Evolutionary conservation across 75 land plant species (phyloP).

Genomic region (Chamaecyparis obtusa): DNA sequence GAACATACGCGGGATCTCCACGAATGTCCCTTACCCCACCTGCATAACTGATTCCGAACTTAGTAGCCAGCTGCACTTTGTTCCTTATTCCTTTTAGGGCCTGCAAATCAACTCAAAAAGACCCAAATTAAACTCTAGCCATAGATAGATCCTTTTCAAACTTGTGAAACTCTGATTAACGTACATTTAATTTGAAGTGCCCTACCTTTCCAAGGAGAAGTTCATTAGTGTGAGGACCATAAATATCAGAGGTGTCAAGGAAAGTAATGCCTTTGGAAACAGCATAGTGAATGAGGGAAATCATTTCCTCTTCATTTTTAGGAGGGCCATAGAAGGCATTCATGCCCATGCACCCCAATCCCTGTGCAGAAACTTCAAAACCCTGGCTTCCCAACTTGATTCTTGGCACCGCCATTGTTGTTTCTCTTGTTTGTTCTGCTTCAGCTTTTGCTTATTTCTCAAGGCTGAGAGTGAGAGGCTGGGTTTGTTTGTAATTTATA

Average conservation of each 20-base stretch:
- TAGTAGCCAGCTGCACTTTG: conserved; percentile 57
- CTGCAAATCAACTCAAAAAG: conserved; percentile 16
- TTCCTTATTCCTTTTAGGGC: conserved; percentile 53
- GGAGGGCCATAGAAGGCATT: conserved; percentile 55
- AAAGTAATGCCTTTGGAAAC: conserved; percentile 48
- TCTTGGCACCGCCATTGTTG: conserved; percentile 13
- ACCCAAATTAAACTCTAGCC: neutral
- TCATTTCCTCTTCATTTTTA: conserved; percentile 57
- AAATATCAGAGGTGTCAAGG: conserved; percentile 65
- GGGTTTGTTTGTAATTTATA: neutral
- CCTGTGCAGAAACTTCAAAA: conserved; percentile 56
- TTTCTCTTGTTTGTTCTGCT: neutral
- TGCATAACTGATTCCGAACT: conserved; percentile 36
- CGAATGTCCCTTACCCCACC: conserved; percentile 14
- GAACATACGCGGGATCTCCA: conserved; percentile 45
- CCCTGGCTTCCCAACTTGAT: conserved; percentile 54
- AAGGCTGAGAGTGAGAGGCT: too few species aligned
- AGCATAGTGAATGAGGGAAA: conserved; percentile 60
- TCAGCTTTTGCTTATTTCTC: neutral
- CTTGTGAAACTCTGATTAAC: too few species aligned
- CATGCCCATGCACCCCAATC: conserved; percentile 74
- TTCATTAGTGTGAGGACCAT: conserved; percentile 68
- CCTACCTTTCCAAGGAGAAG: conserved; percentile 45
- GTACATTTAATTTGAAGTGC: neutral
- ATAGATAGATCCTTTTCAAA: neutral